Evolutionary conservation across 2,329 filamentous ascomycete species (phyloP).

Genomic region (Fusarium scirpi): DNA sequence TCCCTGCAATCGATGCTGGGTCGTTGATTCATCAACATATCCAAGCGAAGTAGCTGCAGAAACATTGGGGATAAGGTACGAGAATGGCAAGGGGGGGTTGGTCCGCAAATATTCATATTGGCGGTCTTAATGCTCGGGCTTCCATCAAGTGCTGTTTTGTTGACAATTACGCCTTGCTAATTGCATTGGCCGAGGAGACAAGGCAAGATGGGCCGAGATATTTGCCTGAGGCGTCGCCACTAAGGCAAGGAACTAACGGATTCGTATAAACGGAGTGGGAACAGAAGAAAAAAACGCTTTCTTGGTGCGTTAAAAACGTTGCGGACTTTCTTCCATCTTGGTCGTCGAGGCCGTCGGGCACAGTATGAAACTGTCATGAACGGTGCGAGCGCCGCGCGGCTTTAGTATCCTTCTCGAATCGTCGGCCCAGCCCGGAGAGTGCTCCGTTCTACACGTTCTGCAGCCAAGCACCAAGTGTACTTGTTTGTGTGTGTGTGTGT

Average conservation of each 20-base stretch:
- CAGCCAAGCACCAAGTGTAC: slow-evolving; percentile 18
- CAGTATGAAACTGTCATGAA: slow-evolving; percentile 39
- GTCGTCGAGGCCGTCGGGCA: slow-evolving; percentile 24
- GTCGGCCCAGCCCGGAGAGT: slow-evolving; percentile 23
- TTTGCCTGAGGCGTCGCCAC: slow-evolving; percentile 34
- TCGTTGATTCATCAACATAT: slow-evolving; percentile 19
- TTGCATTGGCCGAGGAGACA: slow-evolving; percentile 21
- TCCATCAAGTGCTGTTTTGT: slow-evolving; percentile 12
- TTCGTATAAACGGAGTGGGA: slow-evolving; percentile 33
- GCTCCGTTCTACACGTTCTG: slow-evolving; percentile 31
- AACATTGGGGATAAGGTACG: slow-evolving; percentile 1
- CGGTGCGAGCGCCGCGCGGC: slow-evolving; percentile 33
- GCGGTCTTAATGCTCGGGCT: slow-evolving; percentile 3
- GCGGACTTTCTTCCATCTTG: slow-evolving; percentile 26
- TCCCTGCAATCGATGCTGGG: too few relatives aligned
- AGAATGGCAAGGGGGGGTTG: slow-evolving; percentile 13
- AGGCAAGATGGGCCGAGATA: background rate
- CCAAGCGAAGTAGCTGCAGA: slow-evolving; percentile 2
- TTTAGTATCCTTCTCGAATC: slow-evolving; percentile 21
- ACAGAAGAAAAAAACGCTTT: slow-evolving; percentile 18
- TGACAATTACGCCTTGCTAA: slow-evolving; percentile 10
- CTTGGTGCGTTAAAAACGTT: slow-evolving; percentile 36
- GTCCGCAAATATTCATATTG: slow-evolving; percentile 12
- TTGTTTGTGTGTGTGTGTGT: background rate
- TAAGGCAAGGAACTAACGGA: slow-evolving; percentile 27